Evolutionary conservation across 495 filamentous ascomycete genomes (phyloP), one percentile per base, ranked within the genome.

Genomic region (Daldinia concentrica): DNA sequence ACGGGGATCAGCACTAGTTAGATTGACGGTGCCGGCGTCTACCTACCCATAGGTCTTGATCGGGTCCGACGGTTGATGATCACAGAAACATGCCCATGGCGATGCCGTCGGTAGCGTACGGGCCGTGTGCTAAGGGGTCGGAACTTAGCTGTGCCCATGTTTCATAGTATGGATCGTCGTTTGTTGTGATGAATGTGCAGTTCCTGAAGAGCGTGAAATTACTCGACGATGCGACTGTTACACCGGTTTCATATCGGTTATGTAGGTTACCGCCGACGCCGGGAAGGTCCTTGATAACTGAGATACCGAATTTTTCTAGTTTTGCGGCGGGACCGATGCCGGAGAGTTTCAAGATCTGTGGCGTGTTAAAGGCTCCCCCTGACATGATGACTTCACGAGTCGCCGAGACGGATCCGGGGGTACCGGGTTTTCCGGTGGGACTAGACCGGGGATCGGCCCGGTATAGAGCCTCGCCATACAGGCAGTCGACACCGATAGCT

Each of bases 231-330:
- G 82, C 77, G 54, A 79, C 84, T 34, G 82, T 79, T 6, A 90
- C 82, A 34, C 79, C 72, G 24, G 79, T 82, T 62, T 90, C 88
- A 73, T 89, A 87, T 74, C 87, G 87, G 69, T 91, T 88, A 60
- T 91, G 88, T 1, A 92, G 79, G 75, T 92, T 92, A n/a, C 81
- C 80, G 41, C 90, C 90, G 0, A 92, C 89, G 12, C 85, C 87
- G 0, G 88, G 88, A 0, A 88, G 79, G 66, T 90, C 84, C 36
- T 77, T 66, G 0, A 90, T 62, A 0, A 89, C 79, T 5, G 80
- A 73, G 62, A 91, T 90, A 22, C 77, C 73, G 58, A 84, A 80
- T 9, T 67, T 69, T 4, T 75, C 15, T 0, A 92, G 82, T 36
- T 89, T 82, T 0, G 70, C 71, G 2, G 64, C 62, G 0, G 87